These are phyloP conservation scores for Vitis amurensis DNA, from an alignment of 164 flowering plant species.

Conservation along the genomic window DNA sequence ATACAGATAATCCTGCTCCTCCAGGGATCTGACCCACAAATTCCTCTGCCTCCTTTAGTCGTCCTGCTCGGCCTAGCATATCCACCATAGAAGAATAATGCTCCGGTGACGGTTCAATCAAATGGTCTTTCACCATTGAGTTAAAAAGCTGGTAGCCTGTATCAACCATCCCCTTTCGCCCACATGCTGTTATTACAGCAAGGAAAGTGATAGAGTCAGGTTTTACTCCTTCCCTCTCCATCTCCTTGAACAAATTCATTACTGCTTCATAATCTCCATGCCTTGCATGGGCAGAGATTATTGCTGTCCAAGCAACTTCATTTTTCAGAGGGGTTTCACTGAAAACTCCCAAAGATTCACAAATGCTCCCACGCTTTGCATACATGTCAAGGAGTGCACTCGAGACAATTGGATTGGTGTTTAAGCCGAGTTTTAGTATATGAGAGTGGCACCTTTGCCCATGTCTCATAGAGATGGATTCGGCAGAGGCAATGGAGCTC, in stretches of 20 bases:
- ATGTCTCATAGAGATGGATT: conserved; percentile 57
- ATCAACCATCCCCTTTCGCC: conserved; percentile 75
- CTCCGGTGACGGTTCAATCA: conserved; percentile 64
- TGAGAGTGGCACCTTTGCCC: conserved; percentile 74
- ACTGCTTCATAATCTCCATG: conserved; percentile 77
- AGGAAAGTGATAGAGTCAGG: conserved; percentile 89
- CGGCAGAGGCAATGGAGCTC: conserved; percentile 67
- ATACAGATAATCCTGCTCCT: conserved; percentile 61
- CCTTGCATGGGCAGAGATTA: conserved; percentile 75
- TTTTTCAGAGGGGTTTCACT: conserved; percentile 40
- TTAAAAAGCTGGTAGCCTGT: conserved; percentile 52
- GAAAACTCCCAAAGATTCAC: conserved; percentile 61
- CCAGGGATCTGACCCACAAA: conserved; percentile 54
- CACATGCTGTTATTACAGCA: conserved; percentile 68
- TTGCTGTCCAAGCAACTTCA: conserved; percentile 78
- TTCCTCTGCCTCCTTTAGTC: conserved; percentile 77
- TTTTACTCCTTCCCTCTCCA: conserved; percentile 44
- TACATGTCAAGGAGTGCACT: conserved; percentile 93
- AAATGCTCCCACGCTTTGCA: conserved; percentile 82
- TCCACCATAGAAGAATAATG: conserved; percentile 87
- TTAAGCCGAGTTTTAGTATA: conserved; percentile 62
- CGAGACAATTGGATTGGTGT: conserved; percentile 49
- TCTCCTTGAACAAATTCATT: conserved; percentile 51
- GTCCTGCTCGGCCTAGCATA: conserved; percentile 85
- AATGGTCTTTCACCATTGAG: conserved; percentile 55